These are phyloP conservation scores for Sarocladiaceae sp. DNA, from an alignment of 2,329 filamentous ascomycete genomes.

Conservation along the genomic window DNA sequence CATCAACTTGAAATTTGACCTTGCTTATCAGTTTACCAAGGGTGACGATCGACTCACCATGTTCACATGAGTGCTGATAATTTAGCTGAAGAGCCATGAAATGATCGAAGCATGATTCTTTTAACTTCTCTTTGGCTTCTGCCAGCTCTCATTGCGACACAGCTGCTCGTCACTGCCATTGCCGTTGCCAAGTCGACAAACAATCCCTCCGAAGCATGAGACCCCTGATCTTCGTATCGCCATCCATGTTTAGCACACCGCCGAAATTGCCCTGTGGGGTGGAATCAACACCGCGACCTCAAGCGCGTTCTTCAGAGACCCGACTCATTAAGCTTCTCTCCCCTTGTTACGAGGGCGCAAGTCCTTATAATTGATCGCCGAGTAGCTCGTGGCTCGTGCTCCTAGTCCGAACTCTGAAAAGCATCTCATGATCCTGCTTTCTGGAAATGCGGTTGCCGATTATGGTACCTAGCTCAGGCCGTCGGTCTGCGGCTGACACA, in stretches of 20 bases:
- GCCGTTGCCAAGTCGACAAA: conserved; percentile 7
- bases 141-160: no score
- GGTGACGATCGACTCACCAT: no score
- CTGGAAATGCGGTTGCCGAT: neutral
- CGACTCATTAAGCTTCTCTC: neutral
- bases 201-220: neutral
- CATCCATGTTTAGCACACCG: conserved; percentile 9
- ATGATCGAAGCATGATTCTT: no score
- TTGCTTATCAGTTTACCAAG: no score
- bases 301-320: neutral
- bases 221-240: conserved; percentile 8
- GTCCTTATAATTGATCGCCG: neutral
- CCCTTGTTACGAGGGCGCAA: neutral
- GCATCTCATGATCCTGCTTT: neutral
- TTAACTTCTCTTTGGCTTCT: no score
- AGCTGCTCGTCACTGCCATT: neutral
- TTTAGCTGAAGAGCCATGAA: no score
- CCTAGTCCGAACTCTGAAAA: no score
- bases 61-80: no score
- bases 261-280: conserved; percentile 6
- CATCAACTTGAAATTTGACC: no score
- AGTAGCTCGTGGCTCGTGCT: neutral
- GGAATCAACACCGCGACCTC: neutral
- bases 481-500: neutral
- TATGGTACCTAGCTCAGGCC: neutral